Evolutionary conservation across 768 basidiomycete species (phyloP), one percentile per base, ranked within the genome.

Genomic region (Russula ochroleuca): DNA sequence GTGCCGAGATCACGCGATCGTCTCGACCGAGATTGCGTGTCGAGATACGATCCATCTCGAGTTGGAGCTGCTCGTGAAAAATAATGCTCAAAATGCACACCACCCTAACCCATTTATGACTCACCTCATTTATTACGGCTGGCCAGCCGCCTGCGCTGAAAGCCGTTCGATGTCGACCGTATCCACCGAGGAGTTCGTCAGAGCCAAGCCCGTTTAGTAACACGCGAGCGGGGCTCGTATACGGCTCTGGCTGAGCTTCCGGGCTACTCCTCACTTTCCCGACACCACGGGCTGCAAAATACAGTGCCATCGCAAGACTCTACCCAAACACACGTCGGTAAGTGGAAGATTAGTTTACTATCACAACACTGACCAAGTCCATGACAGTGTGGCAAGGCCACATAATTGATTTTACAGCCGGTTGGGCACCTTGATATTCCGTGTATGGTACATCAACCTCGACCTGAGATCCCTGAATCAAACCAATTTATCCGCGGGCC

Each of bases 131-230:
- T 56, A 95, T 81, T 48, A 93, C 82, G 10, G 84, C 87, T 66
- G 78, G 70, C 93, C 93, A 96, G 13, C 90, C 85, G 21, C 80
- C 82, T 8, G 73, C 69, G 7, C 75, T 79, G 72, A 83, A 98
- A 1, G 86, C 90, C 11, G 85, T 83, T 9, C 92, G 83, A 76
- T 98, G 94, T 62, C 97, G 80, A 3, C 90, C 83, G 73, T 99
- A 99, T 1, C 97, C 97, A 3, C 94, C 97, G 5, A 99, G 79
- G 45, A 98, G 79, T 72, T 99, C 97, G 71, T 99, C 97, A 1
- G 97, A 92, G 0, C 97, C 97, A 8, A 99, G 78, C 1, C 97
- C 97, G 66, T 86, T 95, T 28, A 99, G 76, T 10, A 98, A 77
- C 0, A 98, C 94, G 49, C 84, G 82, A 0, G 97, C 93, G 9